Percentiles rank a stretch among this genome's conserved stretches.
phyloP scores from a whole-genome alignment of 495 filamentous ascomycete species.

The Evernia prunastri region DNA sequence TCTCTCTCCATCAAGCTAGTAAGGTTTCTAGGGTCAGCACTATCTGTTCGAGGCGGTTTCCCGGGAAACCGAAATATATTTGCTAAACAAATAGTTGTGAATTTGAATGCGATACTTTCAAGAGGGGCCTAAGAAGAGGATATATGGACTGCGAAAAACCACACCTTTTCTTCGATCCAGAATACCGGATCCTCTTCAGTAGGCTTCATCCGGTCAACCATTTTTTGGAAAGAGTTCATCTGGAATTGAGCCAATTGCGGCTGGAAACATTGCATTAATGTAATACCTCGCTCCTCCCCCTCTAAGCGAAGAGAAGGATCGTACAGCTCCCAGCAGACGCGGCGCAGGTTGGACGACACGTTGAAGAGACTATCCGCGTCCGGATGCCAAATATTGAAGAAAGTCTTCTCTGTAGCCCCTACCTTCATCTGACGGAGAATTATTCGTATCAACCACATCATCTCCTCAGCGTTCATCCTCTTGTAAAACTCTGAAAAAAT shows the following conservation, averaged over 20 bases:
- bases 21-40: neutral
- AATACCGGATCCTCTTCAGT: conserved; percentile 69
- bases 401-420: conserved; percentile 90
- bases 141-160: neutral
- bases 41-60: neutral
- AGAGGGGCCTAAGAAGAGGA: neutral
- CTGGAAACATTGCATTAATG: conserved; percentile 93
- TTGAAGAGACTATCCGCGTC: conserved; percentile 87
- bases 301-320: conserved; percentile 70
- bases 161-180: conserved; percentile 89
- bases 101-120: neutral
- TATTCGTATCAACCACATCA: conserved; percentile 92
- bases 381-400: conserved; percentile 88
- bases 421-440: conserved; percentile 96
- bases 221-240: conserved; percentile 76
- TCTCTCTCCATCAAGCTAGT: conserved; percentile 74
- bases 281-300: conserved; percentile 65
- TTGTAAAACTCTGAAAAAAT: conserved; percentile 81
- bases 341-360: conserved; percentile 78
- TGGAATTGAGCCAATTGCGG: conserved; percentile 95
- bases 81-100: too few species aligned
- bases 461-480: conserved; percentile 85
- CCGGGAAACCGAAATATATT: neutral
- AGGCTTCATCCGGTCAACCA: conserved; percentile 64
- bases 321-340: conserved; percentile 92